A percentile compares a stretch with the other conserved stretches of the same genome.
These are phyloP conservation scores for Chlamydomonas reinhardtii DNA, from an alignment of 163 green algal genomes.

Conservation along the genomic window DNA sequence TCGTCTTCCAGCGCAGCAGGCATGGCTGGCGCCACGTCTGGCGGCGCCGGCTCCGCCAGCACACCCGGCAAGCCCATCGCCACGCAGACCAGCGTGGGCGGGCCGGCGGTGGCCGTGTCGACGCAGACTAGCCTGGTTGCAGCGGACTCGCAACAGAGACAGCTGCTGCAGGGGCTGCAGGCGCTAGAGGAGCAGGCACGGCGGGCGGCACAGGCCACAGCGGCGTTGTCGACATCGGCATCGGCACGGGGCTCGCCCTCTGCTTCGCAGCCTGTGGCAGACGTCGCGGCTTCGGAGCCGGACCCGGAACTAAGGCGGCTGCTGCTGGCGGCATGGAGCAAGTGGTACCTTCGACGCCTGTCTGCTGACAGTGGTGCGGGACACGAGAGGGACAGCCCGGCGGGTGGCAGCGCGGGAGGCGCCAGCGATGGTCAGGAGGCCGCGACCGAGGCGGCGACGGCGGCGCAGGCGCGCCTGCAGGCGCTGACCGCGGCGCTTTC, in stretches of 20 bases:
- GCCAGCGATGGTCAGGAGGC: background rate
- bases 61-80: background rate
- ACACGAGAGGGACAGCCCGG: background rate
- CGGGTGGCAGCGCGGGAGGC: background rate
- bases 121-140: background rate
- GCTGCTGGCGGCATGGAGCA: slow-evolving; percentile 41
- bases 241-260: background rate
- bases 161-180: background rate
- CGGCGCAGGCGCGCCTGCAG: slow-evolving; percentile 3
- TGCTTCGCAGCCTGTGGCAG: background rate
- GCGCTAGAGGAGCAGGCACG: background rate
- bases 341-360: slow-evolving; percentile 30
- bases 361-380: background rate
- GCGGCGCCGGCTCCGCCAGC: background rate
- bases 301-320: slow-evolving; percentile 37
- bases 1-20: background rate
- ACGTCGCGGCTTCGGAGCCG: background rate
- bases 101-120: background rate
- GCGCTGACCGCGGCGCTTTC: background rate
- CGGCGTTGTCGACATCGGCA: background rate
- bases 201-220: background rate
- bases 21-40: too few relatives aligned
- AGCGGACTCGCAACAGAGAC: background rate
- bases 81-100: background rate
- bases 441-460: background rate